phyloP scores from a whole-genome alignment of 2,329 filamentous ascomycete genomes.

The Lasiodiplodia sp. region DNA sequence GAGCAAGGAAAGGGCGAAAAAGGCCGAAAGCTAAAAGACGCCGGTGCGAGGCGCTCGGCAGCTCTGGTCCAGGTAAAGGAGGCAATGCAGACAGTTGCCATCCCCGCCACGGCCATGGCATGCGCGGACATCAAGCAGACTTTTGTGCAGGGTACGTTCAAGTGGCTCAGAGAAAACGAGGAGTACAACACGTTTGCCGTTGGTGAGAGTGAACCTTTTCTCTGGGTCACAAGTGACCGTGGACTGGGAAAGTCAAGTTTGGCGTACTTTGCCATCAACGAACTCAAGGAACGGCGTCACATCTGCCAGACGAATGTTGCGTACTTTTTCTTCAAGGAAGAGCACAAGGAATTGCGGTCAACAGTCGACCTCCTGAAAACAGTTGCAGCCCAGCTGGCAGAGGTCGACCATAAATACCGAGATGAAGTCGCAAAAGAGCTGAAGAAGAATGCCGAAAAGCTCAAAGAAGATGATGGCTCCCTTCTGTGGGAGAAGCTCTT shows the following conservation, averaged over 20 bases:
- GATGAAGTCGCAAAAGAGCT: constrained; percentile 38
- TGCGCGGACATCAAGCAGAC: constrained; percentile 41
- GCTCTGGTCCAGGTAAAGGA: constrained; percentile 32
- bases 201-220: constrained; percentile 31
- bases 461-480: constrained; percentile 36
- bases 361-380: constrained; percentile 39
- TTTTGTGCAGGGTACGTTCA: constrained; percentile 40
- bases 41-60: constrained; percentile 31
- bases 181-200: constrained; percentile 41
- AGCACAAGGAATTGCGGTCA: constrained; percentile 36
- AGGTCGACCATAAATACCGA: constrained; percentile 40
- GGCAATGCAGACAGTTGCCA: constrained; percentile 34
- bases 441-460: constrained; percentile 31
- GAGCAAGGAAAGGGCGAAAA: constrained; percentile 26
- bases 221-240: constrained; percentile 41
- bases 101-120: constrained; percentile 30
- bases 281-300: constrained; percentile 31
- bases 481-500: constrained; percentile 35
- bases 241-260: constrained; percentile 48
- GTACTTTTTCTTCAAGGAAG: constrained; percentile 51
- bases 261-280: constrained; percentile 32
- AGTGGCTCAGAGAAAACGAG: constrained; percentile 42
- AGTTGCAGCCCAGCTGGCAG: constrained; percentile 42
- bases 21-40: constrained; percentile 25
- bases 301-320: constrained; percentile 30